phyloP scores from a whole-genome alignment of 352 stramenopile species.

The Globisporangium ultimum region DNA sequence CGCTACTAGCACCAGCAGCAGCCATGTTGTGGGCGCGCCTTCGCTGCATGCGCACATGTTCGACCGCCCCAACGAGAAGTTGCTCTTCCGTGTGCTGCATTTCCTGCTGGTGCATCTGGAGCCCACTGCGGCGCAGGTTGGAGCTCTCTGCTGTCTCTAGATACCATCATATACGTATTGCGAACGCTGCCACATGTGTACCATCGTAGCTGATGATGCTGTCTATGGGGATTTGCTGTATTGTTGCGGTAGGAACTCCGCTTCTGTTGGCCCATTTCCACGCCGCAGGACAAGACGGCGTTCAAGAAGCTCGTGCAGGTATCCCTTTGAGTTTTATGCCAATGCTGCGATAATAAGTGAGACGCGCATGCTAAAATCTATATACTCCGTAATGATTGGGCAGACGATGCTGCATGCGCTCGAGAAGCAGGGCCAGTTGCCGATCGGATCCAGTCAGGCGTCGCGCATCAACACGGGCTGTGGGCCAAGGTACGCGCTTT shows the following conservation, averaged over 20 bases:
- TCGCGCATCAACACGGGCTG: slow-evolving; percentile 50
- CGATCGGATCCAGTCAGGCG: slow-evolving; percentile 46
- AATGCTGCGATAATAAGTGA: too few species aligned
- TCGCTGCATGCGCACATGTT: slow-evolving; percentile 36
- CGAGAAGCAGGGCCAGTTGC: slow-evolving; percentile 39
- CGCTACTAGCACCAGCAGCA: too few species aligned
- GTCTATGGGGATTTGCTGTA: neutral
- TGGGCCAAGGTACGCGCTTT: slow-evolving; percentile 27
- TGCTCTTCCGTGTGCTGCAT: slow-evolving; percentile 41
- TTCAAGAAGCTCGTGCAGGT: slow-evolving; percentile 66
- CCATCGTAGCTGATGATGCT: too few species aligned
- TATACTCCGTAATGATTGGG: neutral
- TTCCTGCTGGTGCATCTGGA: slow-evolving; percentile 39
- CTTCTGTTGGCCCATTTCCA: slow-evolving; percentile 55
- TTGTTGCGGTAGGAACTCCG: slow-evolving; percentile 29
- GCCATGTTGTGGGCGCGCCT: neutral
- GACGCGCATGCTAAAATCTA: too few species aligned
- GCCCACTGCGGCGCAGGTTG: slow-evolving; percentile 17
- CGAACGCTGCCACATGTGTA: too few species aligned
- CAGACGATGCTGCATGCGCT: slow-evolving; percentile 38
- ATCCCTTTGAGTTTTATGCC: neutral
- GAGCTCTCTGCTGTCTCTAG: too few species aligned
- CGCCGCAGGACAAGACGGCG: slow-evolving; percentile 52
- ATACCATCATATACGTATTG: too few species aligned
- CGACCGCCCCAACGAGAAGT: slow-evolving; percentile 53